Conservation (phyloP, 2,329 filamentous ascomycete genomes). For the Fusarium sp. region DNA sequence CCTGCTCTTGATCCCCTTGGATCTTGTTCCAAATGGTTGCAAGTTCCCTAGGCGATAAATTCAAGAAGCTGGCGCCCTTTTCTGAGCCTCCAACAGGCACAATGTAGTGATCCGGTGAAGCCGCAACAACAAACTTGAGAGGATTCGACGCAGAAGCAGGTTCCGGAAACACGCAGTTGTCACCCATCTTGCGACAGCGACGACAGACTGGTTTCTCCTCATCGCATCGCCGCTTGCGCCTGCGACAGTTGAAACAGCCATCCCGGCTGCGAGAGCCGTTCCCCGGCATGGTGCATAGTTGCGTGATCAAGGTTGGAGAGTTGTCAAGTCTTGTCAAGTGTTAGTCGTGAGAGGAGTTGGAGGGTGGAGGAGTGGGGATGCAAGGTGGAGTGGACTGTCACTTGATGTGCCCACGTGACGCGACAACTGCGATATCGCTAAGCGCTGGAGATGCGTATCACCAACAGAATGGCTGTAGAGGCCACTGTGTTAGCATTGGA, state of each 20-base stretch:
- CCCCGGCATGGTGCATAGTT: slow-evolving; percentile 35
- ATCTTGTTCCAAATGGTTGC: slow-evolving; percentile 2
- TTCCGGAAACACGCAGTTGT: slow-evolving; percentile 34
- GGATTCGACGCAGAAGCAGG: slow-evolving; percentile 33
- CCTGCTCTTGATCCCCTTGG: not conserved
- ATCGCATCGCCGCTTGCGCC: slow-evolving; percentile 64
- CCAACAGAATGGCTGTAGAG: not conserved
- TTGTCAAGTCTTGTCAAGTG: not conserved
- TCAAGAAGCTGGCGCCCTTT: slow-evolving; percentile 23
- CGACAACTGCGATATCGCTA: not conserved
- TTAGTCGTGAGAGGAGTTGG: not conserved
- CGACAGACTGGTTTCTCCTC: slow-evolving; percentile 34
- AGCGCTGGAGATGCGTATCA: not conserved
- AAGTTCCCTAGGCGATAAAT: slow-evolving; percentile 34
- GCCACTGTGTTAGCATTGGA: too few relatives aligned
- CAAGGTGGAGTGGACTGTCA: not conserved
- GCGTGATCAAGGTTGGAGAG: not conserved
- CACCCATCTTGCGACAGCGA: slow-evolving; percentile 24
- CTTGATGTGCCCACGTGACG: not conserved
- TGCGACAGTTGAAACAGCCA: slow-evolving; percentile 60
- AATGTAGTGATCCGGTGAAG: slow-evolving; percentile 25
- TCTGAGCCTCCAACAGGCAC: slow-evolving; percentile 4
- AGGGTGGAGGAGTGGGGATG: not conserved
- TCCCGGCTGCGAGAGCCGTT: slow-evolving; percentile 39
- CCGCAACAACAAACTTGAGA: slow-evolving; percentile 36